Base-by-base conservation (phyloP, 306 rosid genomes). In the Oxytropis ochrocephala region DNA sequence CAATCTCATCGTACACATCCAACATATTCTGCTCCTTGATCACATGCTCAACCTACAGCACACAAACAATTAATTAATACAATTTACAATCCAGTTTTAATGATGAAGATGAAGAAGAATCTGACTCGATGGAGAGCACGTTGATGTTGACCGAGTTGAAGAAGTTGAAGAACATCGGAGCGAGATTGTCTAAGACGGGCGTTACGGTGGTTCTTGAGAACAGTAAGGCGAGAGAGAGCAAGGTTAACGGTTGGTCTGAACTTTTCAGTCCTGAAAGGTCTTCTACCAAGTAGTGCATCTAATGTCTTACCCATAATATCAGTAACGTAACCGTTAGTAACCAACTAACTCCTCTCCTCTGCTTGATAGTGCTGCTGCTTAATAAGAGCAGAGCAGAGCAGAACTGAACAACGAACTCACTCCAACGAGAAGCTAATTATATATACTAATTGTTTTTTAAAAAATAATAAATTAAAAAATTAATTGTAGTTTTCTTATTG, bases 21-120 rank as follows among this genome's bases (percentile, higher is more conserved):
- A 85, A 51, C 87, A 87, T 86, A 71, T 87, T 89, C 77, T 87
- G 96, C 29, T 94, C 98, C 84, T 87, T 88, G 10, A 94, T 82
- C 55, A 88, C 92, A 36, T 80, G 92, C 89, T 83, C 98, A 58
- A 76, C 95, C 98, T 94, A 74, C 53, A 29, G 9, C 2, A 38
- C 11, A 38, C 11, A 38, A 38, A 24, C 29, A 24, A 24, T 24
- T 24, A 24, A 24, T 24, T 24, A 24, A 24, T 24, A 24, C 29
- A 24, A 2, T 2, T 24, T 2, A 24, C 29, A 1, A 24, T 24
- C 3, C 29, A 24, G 0, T 24, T 24, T 24, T 24, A 24, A 7
- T 7, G 9, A 38, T 38, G 11, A 8, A 8, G 11, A 38, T 33
- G 38, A 33, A 5, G 8, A 10, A 8, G 8, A 38, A 8, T 24